Percentiles rank a stretch among this genome's conserved stretches.
phyloP scores from a whole-genome alignment of 768 basidiomycete species.

The Collybia sordida region DNA sequence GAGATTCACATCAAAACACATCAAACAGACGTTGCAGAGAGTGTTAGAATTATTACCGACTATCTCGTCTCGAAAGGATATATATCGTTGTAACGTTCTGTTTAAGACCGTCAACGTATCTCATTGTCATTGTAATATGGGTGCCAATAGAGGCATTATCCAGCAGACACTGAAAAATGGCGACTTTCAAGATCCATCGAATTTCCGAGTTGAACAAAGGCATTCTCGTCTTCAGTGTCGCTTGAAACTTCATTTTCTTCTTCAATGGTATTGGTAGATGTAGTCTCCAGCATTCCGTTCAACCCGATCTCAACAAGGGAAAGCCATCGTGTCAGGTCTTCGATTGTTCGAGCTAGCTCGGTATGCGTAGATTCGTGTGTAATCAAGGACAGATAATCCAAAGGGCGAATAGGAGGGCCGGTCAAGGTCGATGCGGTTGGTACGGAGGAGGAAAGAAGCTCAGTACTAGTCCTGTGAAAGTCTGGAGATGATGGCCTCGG shows the following conservation, averaged over 20 bases:
- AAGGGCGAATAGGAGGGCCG: slow-evolving; percentile 55
- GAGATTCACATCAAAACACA: slow-evolving; percentile 94
- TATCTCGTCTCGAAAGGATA: slow-evolving; percentile 74
- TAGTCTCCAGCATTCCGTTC: slow-evolving; percentile 58
- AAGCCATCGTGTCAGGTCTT: slow-evolving; percentile 77
- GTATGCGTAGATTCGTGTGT: slow-evolving; percentile 58
- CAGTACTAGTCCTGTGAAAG: slow-evolving; percentile 15
- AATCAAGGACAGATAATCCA: slow-evolving; percentile 66
- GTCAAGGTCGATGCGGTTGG: slow-evolving; percentile 20
- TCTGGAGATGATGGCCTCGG: slow-evolving; percentile 30
- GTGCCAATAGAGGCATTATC: too few relatives aligned
- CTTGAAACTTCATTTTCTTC: slow-evolving; percentile 56
- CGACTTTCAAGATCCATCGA: slow-evolving; percentile 2
- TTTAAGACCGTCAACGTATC: background rate
- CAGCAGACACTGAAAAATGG: background rate
- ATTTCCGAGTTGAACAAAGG: slow-evolving; percentile 1
- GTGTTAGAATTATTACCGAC: slow-evolving; percentile 74
- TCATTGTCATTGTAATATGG: too few relatives aligned
- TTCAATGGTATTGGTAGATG: slow-evolving; percentile 52
- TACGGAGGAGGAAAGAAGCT: slow-evolving; percentile 22
- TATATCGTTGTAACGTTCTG: slow-evolving; percentile 30
- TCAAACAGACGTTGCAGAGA: slow-evolving; percentile 71
- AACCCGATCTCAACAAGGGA: slow-evolving; percentile 73
- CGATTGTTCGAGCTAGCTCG: slow-evolving; percentile 73
- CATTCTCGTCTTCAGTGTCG: slow-evolving; percentile 10